phyloP scores from a whole-genome alignment of 2,329 filamentous ascomycete genomes.

The Epichloe hybrida region DNA sequence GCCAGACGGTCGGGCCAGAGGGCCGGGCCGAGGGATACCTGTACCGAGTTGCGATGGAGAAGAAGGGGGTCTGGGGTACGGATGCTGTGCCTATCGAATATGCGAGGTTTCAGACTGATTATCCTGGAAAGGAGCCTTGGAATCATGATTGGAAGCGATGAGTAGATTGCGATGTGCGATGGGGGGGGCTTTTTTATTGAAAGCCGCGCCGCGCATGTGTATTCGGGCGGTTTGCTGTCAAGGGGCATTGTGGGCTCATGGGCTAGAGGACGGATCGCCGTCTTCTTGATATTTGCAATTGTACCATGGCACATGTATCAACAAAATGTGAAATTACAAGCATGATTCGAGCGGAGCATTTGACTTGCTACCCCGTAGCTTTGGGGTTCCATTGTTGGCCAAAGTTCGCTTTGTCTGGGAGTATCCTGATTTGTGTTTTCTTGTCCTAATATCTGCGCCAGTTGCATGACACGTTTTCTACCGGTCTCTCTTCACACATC shows the following conservation, averaged over 20 bases:
- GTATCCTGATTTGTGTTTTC: no score
- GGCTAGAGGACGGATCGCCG: no score
- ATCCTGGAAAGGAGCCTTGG: slow-evolving; percentile 67
- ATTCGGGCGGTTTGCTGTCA: neutral
- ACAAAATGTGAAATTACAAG: neutral
- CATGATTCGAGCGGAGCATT: neutral
- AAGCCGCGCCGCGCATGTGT: neutral
- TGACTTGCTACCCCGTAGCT: no score
- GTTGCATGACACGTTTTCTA: neutral
- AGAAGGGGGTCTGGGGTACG: slow-evolving; percentile 66
- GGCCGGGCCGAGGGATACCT: slow-evolving; percentile 53
- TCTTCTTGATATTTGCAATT: neutral
- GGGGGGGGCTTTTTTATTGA: neutral
- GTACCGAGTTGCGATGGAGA: slow-evolving; percentile 81
- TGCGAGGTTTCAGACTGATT: slow-evolving; percentile 71
- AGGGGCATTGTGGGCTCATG: neutral
- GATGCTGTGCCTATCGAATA: slow-evolving; percentile 84
- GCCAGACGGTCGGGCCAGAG: slow-evolving; percentile 43
- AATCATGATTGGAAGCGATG: slow-evolving; percentile 79
- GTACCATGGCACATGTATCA: neutral
- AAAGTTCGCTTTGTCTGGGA: no score
- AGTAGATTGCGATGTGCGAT: slow-evolving; percentile 3
- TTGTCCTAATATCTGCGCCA: neutral
- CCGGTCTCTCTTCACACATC: neutral
- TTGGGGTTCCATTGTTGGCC: no score